phyloP scores from a whole-genome alignment of 768 basidiomycete species.

The Phanerodontia chrysosporium region DNA sequence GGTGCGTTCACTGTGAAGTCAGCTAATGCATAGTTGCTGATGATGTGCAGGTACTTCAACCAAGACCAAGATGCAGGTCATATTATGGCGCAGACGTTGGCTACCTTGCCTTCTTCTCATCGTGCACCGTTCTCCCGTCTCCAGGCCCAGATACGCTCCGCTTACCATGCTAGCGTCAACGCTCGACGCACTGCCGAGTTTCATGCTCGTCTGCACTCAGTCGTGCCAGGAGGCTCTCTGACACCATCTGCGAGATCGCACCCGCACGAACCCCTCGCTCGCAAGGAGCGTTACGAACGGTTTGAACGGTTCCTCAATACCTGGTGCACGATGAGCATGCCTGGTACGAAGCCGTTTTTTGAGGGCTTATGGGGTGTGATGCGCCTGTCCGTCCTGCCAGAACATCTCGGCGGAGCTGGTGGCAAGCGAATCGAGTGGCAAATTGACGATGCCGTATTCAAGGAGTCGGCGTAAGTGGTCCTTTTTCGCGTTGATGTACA shows the following conservation, averaged over 20 bases:
- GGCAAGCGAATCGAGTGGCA: constrained; percentile 76
- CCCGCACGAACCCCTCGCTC: constrained; percentile 58
- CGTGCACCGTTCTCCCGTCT: constrained; percentile 83
- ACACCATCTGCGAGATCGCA: constrained; percentile 69
- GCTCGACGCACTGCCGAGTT: constrained; percentile 78
- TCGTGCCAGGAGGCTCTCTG: constrained; percentile 75
- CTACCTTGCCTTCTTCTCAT: constrained; percentile 76
- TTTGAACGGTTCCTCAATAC: constrained; percentile 70
- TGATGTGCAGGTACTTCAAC: constrained; percentile 64
- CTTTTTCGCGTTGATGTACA: background rate
- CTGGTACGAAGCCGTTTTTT: constrained; percentile 88
- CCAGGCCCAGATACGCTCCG: constrained; percentile 82
- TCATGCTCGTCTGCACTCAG: constrained; percentile 77
- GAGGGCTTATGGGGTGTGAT: constrained; percentile 72
- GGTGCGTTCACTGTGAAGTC: constrained; percentile 41
- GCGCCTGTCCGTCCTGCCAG: constrained; percentile 77
- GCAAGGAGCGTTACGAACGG: constrained; percentile 74
- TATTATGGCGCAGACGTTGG: constrained; percentile 77
- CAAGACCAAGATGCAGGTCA: constrained; percentile 78
- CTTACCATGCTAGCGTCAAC: constrained; percentile 78
- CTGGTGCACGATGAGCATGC: constrained; percentile 86
- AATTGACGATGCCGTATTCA: constrained; percentile 90
- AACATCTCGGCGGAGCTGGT: constrained; percentile 79
- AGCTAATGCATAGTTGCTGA: background rate
- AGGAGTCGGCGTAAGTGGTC: constrained; percentile 81